Evolutionary conservation across 768 basidiomycete genomes (phyloP), one percentile per base, ranked within the genome.

Genomic region (Lyophyllum decastes): DNA sequence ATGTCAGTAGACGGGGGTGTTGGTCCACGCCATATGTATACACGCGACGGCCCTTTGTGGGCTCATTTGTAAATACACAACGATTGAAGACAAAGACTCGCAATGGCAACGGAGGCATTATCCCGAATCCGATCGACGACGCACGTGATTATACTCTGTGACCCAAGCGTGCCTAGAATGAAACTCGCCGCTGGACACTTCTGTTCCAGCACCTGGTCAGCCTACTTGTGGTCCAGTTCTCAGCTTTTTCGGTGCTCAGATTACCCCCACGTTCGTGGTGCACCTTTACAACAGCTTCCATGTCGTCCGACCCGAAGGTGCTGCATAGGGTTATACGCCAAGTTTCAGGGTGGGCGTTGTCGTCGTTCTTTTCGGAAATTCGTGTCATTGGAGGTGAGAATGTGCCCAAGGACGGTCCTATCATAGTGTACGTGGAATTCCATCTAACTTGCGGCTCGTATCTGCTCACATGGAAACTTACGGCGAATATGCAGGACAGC

Each of bases 301-400:
- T 66, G 63, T 62, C 70, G 75, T 72, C 73, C 22, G 75, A 78
- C 52, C 67, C 73, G 22, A 75, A 78, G 65, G 58, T 82, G 44
- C 71, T 88, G 58, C 95, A 96, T 75, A 80, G 83, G 48, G 67
- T 91, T 35, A 79, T 97, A 58, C 85, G 90, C 53, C 75, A 76
- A 45, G 73, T 95, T 49, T 89, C 95, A 22, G 75, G 80, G 30
- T 84, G 86, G 73, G 89, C 93, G 2, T 82, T 93, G 11, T 79
- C 84, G 69, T 89, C 91, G 5, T 98, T 98, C 79, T 98, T 96
- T 79, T 85, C 84, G 0, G 89, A 94, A 71, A 83, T 97, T 48
- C 88, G 86, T 66, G 85, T 97, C 57, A 82, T 96, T 59, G 94
- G 92, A 49, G 86, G 82, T 41, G 94, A 96, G 72, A 89, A 95